phyloP scores from a whole-genome alignment of 2,329 filamentous ascomycete species.

The Fusarium annulatum region DNA sequence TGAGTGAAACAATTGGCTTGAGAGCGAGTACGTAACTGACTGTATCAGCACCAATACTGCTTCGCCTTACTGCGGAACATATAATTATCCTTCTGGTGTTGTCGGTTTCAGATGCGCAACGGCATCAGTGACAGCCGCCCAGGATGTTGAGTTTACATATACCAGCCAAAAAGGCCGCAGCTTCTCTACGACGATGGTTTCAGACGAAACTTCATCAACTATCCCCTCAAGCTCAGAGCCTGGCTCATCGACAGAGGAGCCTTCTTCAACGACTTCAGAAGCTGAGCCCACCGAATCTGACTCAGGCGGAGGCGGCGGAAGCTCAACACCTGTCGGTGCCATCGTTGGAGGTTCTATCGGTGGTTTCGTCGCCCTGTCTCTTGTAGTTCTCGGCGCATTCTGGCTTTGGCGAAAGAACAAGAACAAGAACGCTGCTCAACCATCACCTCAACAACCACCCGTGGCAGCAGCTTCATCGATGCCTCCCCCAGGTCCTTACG shows the following conservation, averaged over 20 bases:
- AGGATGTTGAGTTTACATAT: conserved; percentile 23
- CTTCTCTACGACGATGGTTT: background rate
- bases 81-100: conserved; percentile 16
- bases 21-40: accelerated
- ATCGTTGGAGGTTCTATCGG: conserved; percentile 26
- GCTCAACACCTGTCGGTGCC: conserved; percentile 13
- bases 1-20: background rate
- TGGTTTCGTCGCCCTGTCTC: conserved; percentile 8
- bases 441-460: background rate
- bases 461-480: background rate
- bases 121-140: background rate
- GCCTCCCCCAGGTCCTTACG: background rate
- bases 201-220: background rate
- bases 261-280: background rate
- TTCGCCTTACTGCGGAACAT: conserved; percentile 27
- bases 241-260: background rate
- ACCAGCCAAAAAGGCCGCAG: background rate
- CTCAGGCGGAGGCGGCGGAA: background rate
- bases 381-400: conserved; percentile 7
- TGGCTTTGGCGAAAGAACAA: conserved; percentile 19
- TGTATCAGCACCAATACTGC: conserved; percentile 8
- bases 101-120: conserved; percentile 24
- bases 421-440: background rate
- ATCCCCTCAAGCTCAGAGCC: background rate
- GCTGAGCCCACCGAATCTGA: background rate